Evolutionary conservation across 192 early-diverging fungal genomes (phyloP).

Genomic region (Gryganskiella cystojenkinii): DNA sequence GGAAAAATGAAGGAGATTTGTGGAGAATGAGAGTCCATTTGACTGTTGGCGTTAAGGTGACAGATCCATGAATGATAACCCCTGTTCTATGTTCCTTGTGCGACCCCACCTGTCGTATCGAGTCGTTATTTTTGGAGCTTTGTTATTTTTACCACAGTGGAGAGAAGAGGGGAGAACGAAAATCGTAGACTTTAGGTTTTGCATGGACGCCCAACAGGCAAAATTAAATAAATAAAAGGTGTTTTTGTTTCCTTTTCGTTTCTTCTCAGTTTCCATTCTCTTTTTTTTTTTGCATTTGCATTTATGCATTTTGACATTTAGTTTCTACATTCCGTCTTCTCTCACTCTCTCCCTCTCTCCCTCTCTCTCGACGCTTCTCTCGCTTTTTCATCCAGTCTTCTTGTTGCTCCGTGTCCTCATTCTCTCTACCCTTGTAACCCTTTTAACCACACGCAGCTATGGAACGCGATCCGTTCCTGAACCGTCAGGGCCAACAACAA

Average conservation of each 20-base stretch:
- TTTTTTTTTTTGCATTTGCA: conserved; percentile 7
- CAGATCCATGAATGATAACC: too few species aligned
- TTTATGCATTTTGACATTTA: neutral
- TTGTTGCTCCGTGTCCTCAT: neutral
- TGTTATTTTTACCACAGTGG: too few species aligned
- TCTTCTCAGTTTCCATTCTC: neutral
- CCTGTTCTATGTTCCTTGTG: too few species aligned
- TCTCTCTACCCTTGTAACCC: neutral
- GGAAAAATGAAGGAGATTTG: too few species aligned
- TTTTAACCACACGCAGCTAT: neutral
- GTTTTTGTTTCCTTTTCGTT: neutral
- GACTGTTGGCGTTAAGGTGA: neutral
- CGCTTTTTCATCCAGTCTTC: neutral
- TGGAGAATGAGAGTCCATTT: too few species aligned
- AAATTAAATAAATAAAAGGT: neutral
- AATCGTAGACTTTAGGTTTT: too few species aligned
- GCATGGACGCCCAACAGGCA: too few species aligned
- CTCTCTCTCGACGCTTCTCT: neutral
- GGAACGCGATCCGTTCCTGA: too few species aligned
- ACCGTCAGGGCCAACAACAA: neutral
- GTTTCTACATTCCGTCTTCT: neutral
- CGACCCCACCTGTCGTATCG: too few species aligned
- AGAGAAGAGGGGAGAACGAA: too few species aligned
- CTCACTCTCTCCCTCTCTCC: neutral
- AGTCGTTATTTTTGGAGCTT: too few species aligned